Evolutionary conservation across 495 filamentous ascomycete genomes (phyloP), one percentile per base, ranked within the genome.

Genomic region (Platismatia glauca): DNA sequence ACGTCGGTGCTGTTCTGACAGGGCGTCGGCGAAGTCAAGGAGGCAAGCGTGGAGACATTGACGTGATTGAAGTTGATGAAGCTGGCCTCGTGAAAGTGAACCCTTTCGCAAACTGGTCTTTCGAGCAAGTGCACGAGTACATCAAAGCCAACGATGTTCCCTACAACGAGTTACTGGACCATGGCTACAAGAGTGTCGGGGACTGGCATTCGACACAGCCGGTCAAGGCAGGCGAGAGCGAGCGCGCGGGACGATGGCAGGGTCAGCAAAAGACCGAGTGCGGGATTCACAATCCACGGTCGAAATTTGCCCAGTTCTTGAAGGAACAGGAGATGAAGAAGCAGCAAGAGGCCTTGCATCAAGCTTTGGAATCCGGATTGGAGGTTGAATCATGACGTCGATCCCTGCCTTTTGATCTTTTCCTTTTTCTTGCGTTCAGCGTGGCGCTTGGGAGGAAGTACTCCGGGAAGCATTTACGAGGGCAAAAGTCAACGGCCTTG

Each of bases 201-300:
- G 94, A 98, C 75, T 97, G 93, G 89, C 94, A 98, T 78, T 94
- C 89, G 41, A 98, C 94, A 46, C 87, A 86, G 67, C 93, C 94
- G 7, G 89, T 97, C 61, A 84, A 83, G 60, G 89, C 89, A 59
- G 89, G 88, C 61, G 94, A 97, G 75, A 94, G 97, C 71, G 94
- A 98, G 83, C 85, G 94, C n/a, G 87, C 95, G 16, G 94, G 94
- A 41, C 86, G 94, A 61, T 98, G 94, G 94, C 96, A 95, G 78
- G 94, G 94, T 46, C 86, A 89, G 70, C 76, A 80, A 57, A 98
- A 98, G 86, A 91, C 92, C 3, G 94, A 98, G 77, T 98, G 94
- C 71, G 94, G 94, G 11, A 98, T 98, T 66, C 94, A 98, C 80
- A 97, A 97, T 78, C 91, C 91, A 72, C 84, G 89, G 68, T 94